Base-by-base conservation (phyloP, 2,329 filamentous ascomycete species). In the Madurella mycetomatis region DNA sequence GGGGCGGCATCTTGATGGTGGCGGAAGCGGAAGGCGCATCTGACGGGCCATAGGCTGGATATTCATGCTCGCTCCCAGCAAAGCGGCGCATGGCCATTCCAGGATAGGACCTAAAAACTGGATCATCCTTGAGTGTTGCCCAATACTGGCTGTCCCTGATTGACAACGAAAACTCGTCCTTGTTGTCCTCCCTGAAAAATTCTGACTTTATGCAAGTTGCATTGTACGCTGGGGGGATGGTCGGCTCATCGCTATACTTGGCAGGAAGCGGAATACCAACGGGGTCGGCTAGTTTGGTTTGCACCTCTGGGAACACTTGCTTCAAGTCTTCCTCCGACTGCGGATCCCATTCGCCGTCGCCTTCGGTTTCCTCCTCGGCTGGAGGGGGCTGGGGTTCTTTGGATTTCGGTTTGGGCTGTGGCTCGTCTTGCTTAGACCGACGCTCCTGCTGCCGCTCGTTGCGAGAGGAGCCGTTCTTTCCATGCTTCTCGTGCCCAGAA, bases 141-240 rank as follows among this genome's bases (percentile, higher is more conserved):
- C 76, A 79, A 49, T 71, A 66, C 15, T 66, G 61, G 1, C 71
- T 70, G 37, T 72, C 69, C 43, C 74, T 69, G 34, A 78, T 70
- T 25, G 72, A 71, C 30, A 67, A 64, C n/a, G 59, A 64, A 58
- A 76, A 79, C 13, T 75, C 72, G 31, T 72, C 69, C 16, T 70
- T 55, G 54, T 78, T 75, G 16, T 74, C 69, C 34, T 71, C 69
- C 18, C 68, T 71, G 50, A 74, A 73, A 59, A 72, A 78, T 19
- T 71, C 67, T 2, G 76, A 79, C 42, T 72, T 71, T 45, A 78
- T 70, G 51, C 69, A 71, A 17, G 68, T 69, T 12, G 74, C 70
- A 58, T 75, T 69, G 62, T 72, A 74, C 5, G 73, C 69, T 16
- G 72, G 72, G 25, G 76, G 73, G 40, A 77, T 72, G 32, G 78